Evolutionary conservation across 129 eudicot genomes (phyloP), one percentile per base, ranked within the genome.

Genomic region (Deinandra increscens): DNA sequence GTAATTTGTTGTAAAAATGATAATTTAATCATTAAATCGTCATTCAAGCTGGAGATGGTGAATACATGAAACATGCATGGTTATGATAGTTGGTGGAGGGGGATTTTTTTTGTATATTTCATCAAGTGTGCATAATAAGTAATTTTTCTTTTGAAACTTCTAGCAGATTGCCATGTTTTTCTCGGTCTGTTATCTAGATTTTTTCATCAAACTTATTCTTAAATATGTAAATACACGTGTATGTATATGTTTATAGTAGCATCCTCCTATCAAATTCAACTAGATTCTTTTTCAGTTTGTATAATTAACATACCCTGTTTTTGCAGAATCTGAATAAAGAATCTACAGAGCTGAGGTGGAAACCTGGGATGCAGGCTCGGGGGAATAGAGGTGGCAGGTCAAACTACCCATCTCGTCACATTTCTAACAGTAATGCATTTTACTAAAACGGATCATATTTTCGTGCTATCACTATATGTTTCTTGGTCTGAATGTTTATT

Each of bases 241-340:
- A 66, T 14, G n/a, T 14, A 66, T 66, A 33, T 46, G 31, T 36
- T 14, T 67, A 26, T 31, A 31, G n/a, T 20, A 46, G 71, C 29
- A n/a, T 45, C 7, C 29, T 13, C 5, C 22, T 66, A 14, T 46
- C 59, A 66, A 8, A 23, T 51, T 55, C 15, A 4, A 31, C 20
- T 59, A 13, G 14, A 6, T 29, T 59, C 41, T 31, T 59, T 65
- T 43, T 22, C 31, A 50, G 73, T 36, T 31, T 2, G 18, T 53
- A 51, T 0, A 59, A 9, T 31, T 61, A 60, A 48, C 61, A 6
- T 60, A 49, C 54, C 20, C 1, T 73, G 20, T 19, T 51, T 20
- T 76, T 78, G 51, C 86, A 87, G 91, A 79, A 64, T 75, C 26
- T 39, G 76, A 84, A 39, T 71, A 88, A 85, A 82, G 97, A 84